These are phyloP conservation scores for Conidiobolus incongruus DNA, from an alignment of 371 early-diverging fungal genomes.

Conservation along the genomic window DNA sequence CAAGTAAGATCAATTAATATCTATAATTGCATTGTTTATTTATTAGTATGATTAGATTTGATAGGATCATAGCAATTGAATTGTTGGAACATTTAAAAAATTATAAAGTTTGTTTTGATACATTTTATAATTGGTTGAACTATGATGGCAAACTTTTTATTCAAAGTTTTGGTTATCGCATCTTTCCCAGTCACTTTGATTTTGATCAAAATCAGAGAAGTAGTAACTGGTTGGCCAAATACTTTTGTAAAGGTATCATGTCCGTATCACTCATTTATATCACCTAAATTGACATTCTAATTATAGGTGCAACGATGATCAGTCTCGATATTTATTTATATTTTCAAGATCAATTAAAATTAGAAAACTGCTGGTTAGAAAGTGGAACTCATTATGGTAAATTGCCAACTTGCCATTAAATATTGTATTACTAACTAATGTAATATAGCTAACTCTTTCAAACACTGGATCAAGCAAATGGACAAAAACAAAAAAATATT, in stretches of 20 bases:
- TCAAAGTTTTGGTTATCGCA: conserved; percentile 24
- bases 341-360: conserved; percentile 19
- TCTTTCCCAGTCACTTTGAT: conserved; percentile 24
- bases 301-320: conserved; percentile 24
- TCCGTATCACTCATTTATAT: not conserved
- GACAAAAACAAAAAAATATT: too few relatives aligned
- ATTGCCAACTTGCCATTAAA: too few relatives aligned
- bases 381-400: conserved; percentile 24
- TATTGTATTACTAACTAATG: too few relatives aligned
- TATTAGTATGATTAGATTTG: conserved; percentile 10
- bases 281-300: too few relatives aligned
- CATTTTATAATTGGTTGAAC: conserved; percentile 22
- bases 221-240: conserved; percentile 25
- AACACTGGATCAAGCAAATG: too few relatives aligned
- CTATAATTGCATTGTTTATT: conserved; percentile 7
- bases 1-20: conserved; percentile 18
- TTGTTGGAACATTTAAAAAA: conserved; percentile 45
- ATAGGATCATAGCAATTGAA: conserved; percentile 25
- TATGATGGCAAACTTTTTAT: conserved; percentile 20
- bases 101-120: conserved; percentile 17
- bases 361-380: conserved; percentile 23
- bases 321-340: conserved; percentile 17
- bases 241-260: conserved; percentile 19
- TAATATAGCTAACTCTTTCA: too few relatives aligned
- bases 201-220: conserved; percentile 11